These are phyloP conservation scores for Phytopythium ostracodes DNA, from an alignment of 352 stramenopile species.

Conservation along the genomic window DNA sequence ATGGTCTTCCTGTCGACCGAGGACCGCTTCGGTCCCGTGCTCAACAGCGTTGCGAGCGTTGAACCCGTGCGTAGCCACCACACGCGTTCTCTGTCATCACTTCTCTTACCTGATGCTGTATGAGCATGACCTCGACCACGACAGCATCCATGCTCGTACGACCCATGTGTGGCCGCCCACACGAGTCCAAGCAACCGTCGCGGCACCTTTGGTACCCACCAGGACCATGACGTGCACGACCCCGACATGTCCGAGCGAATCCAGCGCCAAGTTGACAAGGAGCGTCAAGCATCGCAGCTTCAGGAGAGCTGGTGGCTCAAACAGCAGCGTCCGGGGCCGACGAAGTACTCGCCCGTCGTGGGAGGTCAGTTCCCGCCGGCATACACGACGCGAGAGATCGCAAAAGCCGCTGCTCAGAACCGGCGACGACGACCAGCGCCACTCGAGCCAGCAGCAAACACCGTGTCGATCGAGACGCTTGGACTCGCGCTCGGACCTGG, in stretches of 20 bases:
- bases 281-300: neutral
- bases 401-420: constrained; percentile 1
- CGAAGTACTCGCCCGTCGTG: constrained; percentile 33
- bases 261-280: neutral
- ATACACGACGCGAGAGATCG: constrained; percentile 41
- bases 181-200: constrained; percentile 7
- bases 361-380: constrained; percentile 38
- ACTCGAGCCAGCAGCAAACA: neutral
- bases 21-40: constrained; percentile 44
- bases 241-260: constrained; percentile 5
- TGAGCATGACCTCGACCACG: neutral
- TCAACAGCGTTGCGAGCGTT: constrained; percentile 27
- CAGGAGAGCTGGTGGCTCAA: constrained; percentile 10
- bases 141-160: constrained; percentile 51
- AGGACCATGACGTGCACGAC: constrained; percentile 10
- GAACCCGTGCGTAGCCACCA: constrained; percentile 26
- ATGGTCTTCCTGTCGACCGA: constrained; percentile 52
- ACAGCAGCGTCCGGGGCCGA: constrained; percentile 16
- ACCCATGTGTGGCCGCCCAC: constrained; percentile 3
- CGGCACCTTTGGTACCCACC: constrained; percentile 38
- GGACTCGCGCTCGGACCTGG: constrained; percentile 42
- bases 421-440: constrained; percentile 4
- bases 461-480: constrained; percentile 17
- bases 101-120: neutral
- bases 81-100: neutral